Evolutionary conservation across 2,329 filamentous ascomycete species (phyloP).

Genomic region (Cytospora piceae): DNA sequence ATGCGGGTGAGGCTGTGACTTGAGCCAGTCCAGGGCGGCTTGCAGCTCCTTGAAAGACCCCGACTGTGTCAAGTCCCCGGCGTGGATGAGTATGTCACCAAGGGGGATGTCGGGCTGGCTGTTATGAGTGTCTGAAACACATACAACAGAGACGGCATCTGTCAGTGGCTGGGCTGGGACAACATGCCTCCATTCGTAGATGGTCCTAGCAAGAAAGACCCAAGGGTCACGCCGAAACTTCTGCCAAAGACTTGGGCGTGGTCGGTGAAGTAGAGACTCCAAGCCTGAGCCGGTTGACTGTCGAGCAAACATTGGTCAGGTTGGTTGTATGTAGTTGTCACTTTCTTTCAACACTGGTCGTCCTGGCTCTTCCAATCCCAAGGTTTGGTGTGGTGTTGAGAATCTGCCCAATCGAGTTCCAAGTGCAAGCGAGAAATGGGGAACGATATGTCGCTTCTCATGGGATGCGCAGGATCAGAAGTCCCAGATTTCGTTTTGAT

Average conservation of each 20-base stretch:
- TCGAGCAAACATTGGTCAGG: conserved; percentile 4
- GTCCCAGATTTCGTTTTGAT: too few relatives aligned
- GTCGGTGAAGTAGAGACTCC: conserved; percentile 11
- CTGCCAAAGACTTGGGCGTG: conserved; percentile 5
- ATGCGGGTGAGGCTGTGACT: conserved; percentile 37
- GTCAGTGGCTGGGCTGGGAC: not conserved
- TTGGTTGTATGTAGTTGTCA: too few relatives aligned
- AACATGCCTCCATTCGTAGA: conserved; percentile 1
- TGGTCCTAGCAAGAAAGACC: not conserved
- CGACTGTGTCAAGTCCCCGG: conserved; percentile 44
- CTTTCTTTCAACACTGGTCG: not conserved
- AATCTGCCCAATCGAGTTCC: too few relatives aligned
- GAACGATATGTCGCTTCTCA: too few relatives aligned
- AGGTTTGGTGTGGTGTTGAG: too few relatives aligned
- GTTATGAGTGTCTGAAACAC: conserved; percentile 47
- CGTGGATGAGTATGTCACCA: conserved; percentile 46
- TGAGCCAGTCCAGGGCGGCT: conserved; percentile 41
- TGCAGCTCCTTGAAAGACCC: conserved; percentile 43
- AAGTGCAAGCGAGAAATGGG: too few relatives aligned
- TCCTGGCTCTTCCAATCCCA: too few relatives aligned
- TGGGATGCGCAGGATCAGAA: too few relatives aligned
- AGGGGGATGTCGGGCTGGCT: conserved; percentile 39
- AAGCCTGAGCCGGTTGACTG: conserved; percentile 1
- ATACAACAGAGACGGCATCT: conserved; percentile 37
- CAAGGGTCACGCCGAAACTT: conserved; percentile 8